Base-by-base conservation (phyloP, 176 grass and related monocot species). In the Oropetium thomaeum region DNA sequence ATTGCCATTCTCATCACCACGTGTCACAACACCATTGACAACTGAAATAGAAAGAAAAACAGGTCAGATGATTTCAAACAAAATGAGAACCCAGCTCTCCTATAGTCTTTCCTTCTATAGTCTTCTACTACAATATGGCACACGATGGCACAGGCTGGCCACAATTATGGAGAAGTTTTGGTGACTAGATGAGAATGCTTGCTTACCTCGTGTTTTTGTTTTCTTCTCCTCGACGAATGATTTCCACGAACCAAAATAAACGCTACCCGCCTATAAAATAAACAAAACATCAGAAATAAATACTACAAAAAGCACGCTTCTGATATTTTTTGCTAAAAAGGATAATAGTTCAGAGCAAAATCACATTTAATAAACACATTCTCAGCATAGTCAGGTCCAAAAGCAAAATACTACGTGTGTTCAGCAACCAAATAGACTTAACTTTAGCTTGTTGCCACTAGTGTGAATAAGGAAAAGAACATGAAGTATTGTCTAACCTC, bases 211-310 rank as follows among this genome's bases (percentile, higher is more conserved):
- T 35, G 75, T 92, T 43, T 71, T 64, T 28, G 87, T 87, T 67
- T 78, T 81, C 70, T 96, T 96, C 65, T 96, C 87, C 81, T 96
- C 78, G 12, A 91, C 58, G 43, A 41, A 83, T 58, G 87, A 83
- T 45, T 81, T 35, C 41, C 68, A 69, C 3, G 54, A 39, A 15
- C 85, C 71, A 26, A 96, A 60, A 79, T 57, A 57, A 67, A 96
- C 67, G 3, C 71, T 77, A 14, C 38, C 75, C 67, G 70, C 78
- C 93, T 96, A 74, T 12, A 65, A 88, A 33, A 45, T 1, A 71
- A 77, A 58, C 35, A 23, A 73, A 66, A 51, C 8, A 65, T 22
- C 43, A 69, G 61, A n/a, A n/a, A n/a, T 61, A 41, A 51, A 78
- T 29, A 70, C 3, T 17, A 22, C 33, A 28, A 44, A 52, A 8